Evolutionary conservation across 1,284 basidiomycete genomes (phyloP).

Genomic region (Ceratobasidium sp.): DNA sequence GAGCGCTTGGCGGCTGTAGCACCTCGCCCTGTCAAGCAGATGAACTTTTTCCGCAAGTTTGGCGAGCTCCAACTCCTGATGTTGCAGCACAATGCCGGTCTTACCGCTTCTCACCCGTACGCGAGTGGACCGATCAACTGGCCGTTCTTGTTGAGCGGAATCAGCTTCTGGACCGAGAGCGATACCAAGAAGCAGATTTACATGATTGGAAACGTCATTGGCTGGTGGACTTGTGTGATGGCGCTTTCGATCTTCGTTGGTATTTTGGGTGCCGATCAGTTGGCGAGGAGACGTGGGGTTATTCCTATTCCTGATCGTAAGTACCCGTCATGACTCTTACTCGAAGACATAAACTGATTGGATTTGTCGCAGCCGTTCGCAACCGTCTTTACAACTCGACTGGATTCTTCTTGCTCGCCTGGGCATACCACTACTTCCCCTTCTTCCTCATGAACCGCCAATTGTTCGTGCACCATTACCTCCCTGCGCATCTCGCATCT

Average conservation of each 20-base stretch:
- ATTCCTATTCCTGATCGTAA: conserved; percentile 87
- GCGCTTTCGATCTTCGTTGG: conserved; percentile 89
- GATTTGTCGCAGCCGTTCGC: conserved; percentile 70
- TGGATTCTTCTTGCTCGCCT: conserved; percentile 94
- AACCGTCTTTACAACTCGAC: conserved; percentile 94
- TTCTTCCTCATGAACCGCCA: conserved; percentile 99
- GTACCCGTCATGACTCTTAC: conserved; percentile 52
- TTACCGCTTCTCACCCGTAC: conserved; percentile 96
- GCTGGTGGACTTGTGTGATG: conserved; percentile 94
- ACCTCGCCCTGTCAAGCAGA: conserved; percentile 76
- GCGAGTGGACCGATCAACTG: conserved; percentile 95
- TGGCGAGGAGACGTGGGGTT: conserved; percentile 86
- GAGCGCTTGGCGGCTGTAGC: conserved; percentile 64
- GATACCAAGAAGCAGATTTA: conserved; percentile 92
- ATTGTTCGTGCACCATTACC: conserved; percentile 97
- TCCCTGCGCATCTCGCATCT: conserved; percentile 93
- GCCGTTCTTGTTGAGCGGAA: conserved; percentile 95
- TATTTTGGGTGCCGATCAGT: conserved; percentile 86
- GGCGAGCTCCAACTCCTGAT: conserved; percentile 93
- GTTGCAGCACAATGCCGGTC: conserved; percentile 96
- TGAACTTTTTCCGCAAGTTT: conserved; percentile 96
- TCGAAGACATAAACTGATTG: neutral
- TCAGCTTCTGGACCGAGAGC: conserved; percentile 97
- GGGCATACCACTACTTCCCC: conserved; percentile 96
- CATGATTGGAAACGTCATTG: conserved; percentile 91